A percentile compares a stretch with the other conserved stretches of the same genome.
Evolutionary conservation across 73 alveolate genomes (phyloP).

Genomic region (Paramecium pentaurelia): DNA sequence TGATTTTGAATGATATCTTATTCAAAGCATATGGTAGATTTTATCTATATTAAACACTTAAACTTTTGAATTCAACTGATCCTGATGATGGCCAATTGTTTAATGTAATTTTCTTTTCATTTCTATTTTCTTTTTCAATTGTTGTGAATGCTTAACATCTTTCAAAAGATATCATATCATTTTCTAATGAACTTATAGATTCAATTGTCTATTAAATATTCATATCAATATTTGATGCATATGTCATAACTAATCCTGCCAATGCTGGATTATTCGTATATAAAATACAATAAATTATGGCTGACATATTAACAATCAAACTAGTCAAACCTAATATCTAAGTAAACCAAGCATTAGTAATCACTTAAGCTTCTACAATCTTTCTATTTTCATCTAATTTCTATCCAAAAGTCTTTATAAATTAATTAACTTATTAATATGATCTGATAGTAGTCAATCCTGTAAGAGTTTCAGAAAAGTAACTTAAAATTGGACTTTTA

Average conservation of each 20-base stretch:
- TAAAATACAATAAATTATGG: constrained; percentile 62
- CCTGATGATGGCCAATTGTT: constrained; percentile 80
- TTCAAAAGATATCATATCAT: constrained; percentile 81
- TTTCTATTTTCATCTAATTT: constrained; percentile 36
- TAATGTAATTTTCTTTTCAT: background rate
- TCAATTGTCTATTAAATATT: constrained; percentile 71
- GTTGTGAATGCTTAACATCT: constrained; percentile 56
- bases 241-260: constrained; percentile 73
- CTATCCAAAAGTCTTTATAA: background rate
- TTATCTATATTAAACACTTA: constrained; percentile 66
- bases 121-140: background rate
- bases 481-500: constrained; percentile 78
- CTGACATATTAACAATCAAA: constrained; percentile 67
- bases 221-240: constrained; percentile 65
- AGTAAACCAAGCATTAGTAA: constrained; percentile 64
- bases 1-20: constrained; percentile 61
- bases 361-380: background rate
- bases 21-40: constrained; percentile 72
- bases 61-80: constrained; percentile 63
- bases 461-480: constrained; percentile 78
- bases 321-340: constrained; percentile 64
- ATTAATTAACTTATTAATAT: constrained; percentile 58
- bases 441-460: constrained; percentile 89
- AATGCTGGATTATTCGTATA: constrained; percentile 67
- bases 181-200: constrained; percentile 74